Evolutionary conservation across 805 yeast species (phyloP), one percentile per base, ranked within the genome.

Genomic region (Candida dendrica): DNA sequence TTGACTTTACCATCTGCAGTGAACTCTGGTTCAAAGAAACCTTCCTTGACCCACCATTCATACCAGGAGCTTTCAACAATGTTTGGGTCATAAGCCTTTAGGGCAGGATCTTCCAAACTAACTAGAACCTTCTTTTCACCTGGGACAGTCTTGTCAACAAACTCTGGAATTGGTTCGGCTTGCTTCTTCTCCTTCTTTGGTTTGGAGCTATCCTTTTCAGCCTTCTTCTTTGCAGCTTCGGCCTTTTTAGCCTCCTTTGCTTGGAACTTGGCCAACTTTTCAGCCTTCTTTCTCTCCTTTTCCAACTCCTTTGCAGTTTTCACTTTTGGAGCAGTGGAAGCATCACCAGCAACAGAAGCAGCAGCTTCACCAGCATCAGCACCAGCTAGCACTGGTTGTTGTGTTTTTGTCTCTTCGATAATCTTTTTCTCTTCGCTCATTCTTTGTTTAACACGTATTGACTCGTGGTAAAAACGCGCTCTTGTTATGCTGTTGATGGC

Each of bases 61-160:
- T 91, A 91, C 98, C 98, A 93, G 13, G 96, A 86, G 43, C 95
- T 83, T 67, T 93, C 98, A 38, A 93, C 97, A 53, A 82, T 84
- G 53, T 78, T 77, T 29, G 98, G 98, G 56, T 78, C 85, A 65
- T 93, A 93, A 9, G 98, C 91, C 65, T 93, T 90, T 61, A 93
- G 78, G 17, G 97, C 81, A 18, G 96, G 90, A 60, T 90, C 95
- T 35, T 91, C 96, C 41, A 93, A 75, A 30, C 88, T 75, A n/a
- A 79, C 84, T 44, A 93, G 75, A 29, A 81, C 65, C 69, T 93
- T 93, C 78, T 91, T 93, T 56, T 89, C 95, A 47, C 98, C 98
- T 3, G 85, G 79, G 38, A 71, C 74, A 37, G 98, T 93, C 44
- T 69, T 67, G 62, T 93, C 98, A 39, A 79, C 77, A 62, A 80